Percentiles rank a stretch among this genome's conserved stretches.
Evolutionary conservation across 306 rosid genomes (phyloP).

Genomic region (Trichosanthes truncata): DNA sequence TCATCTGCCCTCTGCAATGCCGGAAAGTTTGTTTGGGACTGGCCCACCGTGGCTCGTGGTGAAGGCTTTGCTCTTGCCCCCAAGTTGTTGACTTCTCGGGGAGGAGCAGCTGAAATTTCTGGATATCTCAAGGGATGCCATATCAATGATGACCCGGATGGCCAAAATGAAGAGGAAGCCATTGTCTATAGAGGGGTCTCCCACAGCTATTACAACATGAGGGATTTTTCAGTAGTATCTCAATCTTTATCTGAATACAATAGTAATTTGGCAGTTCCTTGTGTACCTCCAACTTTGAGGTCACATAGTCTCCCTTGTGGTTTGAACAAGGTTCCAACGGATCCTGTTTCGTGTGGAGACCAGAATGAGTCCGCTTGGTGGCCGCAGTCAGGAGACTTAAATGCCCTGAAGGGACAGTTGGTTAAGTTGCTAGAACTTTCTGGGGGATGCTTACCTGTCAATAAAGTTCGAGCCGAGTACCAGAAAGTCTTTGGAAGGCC

Average conservation of each 20-base stretch:
- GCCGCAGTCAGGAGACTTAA: constrained; percentile 85
- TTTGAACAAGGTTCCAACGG: constrained; percentile 48
- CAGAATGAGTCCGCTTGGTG: constrained; percentile 46
- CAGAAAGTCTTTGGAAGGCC: constrained; percentile 61
- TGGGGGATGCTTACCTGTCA: constrained; percentile 67
- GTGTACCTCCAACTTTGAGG: constrained; percentile 35
- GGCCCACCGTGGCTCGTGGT: constrained; percentile 92
- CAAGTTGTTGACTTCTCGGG: constrained; percentile 46
- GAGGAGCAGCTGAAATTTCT: constrained; percentile 38
- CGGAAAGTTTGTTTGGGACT: constrained; percentile 97
- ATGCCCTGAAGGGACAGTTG: constrained; percentile 75
- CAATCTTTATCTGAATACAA: constrained; percentile 60
- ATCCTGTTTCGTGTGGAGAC: constrained; percentile 30
- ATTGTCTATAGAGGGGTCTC: constrained; percentile 69
- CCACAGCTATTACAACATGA: constrained; percentile 50
- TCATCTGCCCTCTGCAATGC: constrained; percentile 93
- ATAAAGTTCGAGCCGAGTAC: constrained; percentile 67
- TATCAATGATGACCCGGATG: constrained; percentile 38
- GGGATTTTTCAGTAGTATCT: constrained; percentile 53
- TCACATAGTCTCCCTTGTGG: constrained; percentile 72
- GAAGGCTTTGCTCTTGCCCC: constrained; percentile 75
- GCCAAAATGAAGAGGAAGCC: constrained; percentile 75
- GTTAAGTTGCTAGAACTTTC: constrained; percentile 60
- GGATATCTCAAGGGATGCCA: constrained; percentile 65
- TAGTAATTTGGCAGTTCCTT: constrained; percentile 27